Evolutionary conservation across 441 rosid species (phyloP).

Genomic region (Populus hybrid): DNA sequence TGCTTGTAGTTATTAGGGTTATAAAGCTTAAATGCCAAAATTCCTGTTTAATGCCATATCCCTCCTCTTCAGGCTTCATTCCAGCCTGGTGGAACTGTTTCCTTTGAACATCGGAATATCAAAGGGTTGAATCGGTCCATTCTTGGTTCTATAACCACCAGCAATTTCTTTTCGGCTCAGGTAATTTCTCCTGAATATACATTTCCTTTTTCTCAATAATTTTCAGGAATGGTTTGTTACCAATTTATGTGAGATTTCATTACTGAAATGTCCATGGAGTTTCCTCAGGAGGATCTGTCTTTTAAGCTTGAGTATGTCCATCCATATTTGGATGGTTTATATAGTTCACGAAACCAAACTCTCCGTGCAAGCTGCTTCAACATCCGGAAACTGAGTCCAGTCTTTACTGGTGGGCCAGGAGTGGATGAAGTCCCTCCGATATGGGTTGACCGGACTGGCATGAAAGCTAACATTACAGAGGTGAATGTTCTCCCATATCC

Average conservation of each 20-base stretch:
- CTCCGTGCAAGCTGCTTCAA: conserved; percentile 84
- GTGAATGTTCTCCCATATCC: conserved; percentile 32
- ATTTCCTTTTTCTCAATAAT: neutral
- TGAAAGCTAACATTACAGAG: conserved; percentile 92
- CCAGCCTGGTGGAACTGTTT: conserved; percentile 96
- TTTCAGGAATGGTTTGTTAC: neutral
- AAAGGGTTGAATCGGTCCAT: conserved; percentile 86
- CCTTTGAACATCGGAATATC: conserved; percentile 90
- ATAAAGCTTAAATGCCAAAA: neutral
- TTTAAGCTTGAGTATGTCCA: conserved; percentile 97
- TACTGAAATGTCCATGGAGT: conserved; percentile 18
- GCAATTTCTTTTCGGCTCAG: conserved; percentile 93
- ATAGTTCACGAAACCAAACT: conserved; percentile 78
- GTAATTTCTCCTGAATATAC: conserved; percentile 27
- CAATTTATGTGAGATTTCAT: neutral
- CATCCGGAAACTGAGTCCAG: conserved; percentile 93
- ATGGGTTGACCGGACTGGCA: conserved; percentile 97
- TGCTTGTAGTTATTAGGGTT: neutral
- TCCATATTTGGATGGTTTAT: conserved; percentile 89
- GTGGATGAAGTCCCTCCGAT: conserved; percentile 97
- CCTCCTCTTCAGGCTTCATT: conserved; percentile 62
- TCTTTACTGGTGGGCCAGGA: conserved; percentile 96
- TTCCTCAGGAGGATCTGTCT: conserved; percentile 53
- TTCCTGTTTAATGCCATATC: conserved; percentile 1
- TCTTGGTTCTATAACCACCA: conserved; percentile 91